Evolutionary conservation across 257 asterid species (phyloP).

Genomic region (Euphrasia confusa): DNA sequence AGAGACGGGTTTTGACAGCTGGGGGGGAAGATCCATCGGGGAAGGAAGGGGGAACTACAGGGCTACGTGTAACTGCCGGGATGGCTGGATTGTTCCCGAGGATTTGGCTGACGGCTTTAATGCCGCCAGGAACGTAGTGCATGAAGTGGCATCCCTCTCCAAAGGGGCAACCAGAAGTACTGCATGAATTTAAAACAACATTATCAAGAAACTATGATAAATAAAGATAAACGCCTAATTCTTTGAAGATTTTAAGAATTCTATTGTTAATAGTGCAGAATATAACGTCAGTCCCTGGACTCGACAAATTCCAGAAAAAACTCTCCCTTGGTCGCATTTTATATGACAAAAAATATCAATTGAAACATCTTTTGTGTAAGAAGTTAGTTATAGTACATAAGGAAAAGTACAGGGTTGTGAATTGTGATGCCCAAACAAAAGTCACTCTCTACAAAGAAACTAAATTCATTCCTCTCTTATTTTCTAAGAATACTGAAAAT

Average conservation of each 20-base stretch:
- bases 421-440: too few relatives aligned
- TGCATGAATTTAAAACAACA: conserved; percentile 32
- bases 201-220: conserved; percentile 14
- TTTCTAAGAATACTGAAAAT: too few relatives aligned
- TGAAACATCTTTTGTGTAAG: too few relatives aligned
- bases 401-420: too few relatives aligned
- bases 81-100: conserved; percentile 77
- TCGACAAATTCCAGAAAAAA: too few relatives aligned
- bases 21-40: conserved; percentile 52
- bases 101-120: conserved; percentile 77
- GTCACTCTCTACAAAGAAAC: background rate
- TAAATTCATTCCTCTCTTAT: background rate
- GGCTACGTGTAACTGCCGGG: conserved; percentile 43
- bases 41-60: conserved; percentile 39
- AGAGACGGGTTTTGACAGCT: conserved; percentile 60
- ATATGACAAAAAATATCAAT: too few relatives aligned
- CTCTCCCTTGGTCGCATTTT: too few relatives aligned
- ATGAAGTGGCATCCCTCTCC: conserved; percentile 82
- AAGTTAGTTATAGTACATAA: too few relatives aligned
- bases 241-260: too few relatives aligned
- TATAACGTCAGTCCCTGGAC: too few relatives aligned
- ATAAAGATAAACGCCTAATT: background rate
- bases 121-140: conserved; percentile 84
- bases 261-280: too few relatives aligned
- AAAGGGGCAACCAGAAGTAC: conserved; percentile 71